These are phyloP conservation scores for Anastatica hierochuntica DNA, from an alignment of 345 rosid genomes.

Conservation along the genomic window DNA sequence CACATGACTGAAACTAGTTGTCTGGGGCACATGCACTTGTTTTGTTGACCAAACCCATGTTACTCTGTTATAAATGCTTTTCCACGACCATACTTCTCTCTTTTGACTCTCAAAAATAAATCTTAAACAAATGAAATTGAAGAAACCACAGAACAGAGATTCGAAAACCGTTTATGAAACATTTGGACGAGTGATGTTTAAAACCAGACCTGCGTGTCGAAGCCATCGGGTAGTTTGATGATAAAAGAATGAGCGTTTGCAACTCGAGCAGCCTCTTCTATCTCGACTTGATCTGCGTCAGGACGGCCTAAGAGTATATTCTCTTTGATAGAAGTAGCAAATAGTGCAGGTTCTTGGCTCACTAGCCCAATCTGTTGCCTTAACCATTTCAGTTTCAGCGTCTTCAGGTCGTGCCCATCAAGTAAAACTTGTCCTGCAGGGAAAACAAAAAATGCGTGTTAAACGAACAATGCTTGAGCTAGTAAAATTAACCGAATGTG, in stretches of 20 bases:
- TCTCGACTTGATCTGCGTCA: slow-evolving; percentile 60
- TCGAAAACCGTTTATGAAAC: neutral
- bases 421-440: slow-evolving; percentile 75
- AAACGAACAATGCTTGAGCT: neutral
- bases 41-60: slow-evolving; percentile 55
- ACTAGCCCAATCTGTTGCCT: slow-evolving; percentile 96
- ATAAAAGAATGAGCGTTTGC: slow-evolving; percentile 96
- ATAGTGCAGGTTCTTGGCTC: slow-evolving; percentile 94
- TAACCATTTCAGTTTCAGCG: slow-evolving; percentile 74
- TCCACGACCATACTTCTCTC: slow-evolving; percentile 33
- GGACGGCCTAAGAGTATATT: slow-evolving; percentile 91
- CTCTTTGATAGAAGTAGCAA: slow-evolving; percentile 90
- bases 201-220: slow-evolving; percentile 75
- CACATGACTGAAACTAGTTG: slow-evolving; percentile 26
- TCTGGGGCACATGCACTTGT: slow-evolving; percentile 67
- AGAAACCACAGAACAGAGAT: slow-evolving; percentile 25
- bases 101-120: slow-evolving; percentile 35
- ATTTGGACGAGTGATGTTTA: neutral
- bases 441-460: neutral
- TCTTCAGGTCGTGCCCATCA: slow-evolving; percentile 81
- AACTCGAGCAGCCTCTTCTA: slow-evolving; percentile 94
- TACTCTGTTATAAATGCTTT: slow-evolving; percentile 51
- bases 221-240: slow-evolving; percentile 82
- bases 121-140: slow-evolving; percentile 10
- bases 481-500: neutral